Base-by-base conservation (phyloP, 495 filamentous ascomycete species). In the Achaetomiella virescens region DNA sequence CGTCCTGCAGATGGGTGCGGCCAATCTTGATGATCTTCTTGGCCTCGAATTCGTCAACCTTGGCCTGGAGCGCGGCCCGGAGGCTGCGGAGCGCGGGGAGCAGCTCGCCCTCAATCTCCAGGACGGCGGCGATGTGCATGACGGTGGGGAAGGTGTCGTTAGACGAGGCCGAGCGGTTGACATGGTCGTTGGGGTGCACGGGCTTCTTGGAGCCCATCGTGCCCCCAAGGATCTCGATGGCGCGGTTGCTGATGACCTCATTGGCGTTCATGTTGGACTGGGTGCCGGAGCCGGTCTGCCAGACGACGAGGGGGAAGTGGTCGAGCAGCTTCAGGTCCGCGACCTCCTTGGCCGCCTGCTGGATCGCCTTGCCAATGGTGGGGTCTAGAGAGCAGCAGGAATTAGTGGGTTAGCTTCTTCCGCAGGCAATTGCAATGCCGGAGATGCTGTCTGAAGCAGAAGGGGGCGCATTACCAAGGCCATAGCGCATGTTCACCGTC, bases 211-310 rank as follows among this genome's bases (percentile, higher is more conserved):
- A 82, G 52, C 93, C 93, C 86, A 91, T 96, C 60, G 78, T 82
- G 60, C 93, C 93, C 55, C 93, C 93, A 15, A 98, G 79, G 55
- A 98, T 93, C 78, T 98, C 95, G 72, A 98, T 98, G 40, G 93
- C 93, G 56, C 93, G 90, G 81, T 98, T 98, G 56, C 92, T 96
- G 75, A 98, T 98, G 71, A 98, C 93, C 76, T 98, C 93, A 75
- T 98, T 98, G 70, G 93, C 91, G 79, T 98, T 98, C 93, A 98
- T 98, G 83, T 98, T 98, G 69, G 91, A 96, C 77, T 98, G 93
- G 24, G 93, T 98, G 65, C 93, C 93, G 17, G 95, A 97, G 54
- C 93, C 93, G 36, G 93, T 98, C 75, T 98, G 93, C 93, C 93
- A 98, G 66, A 98, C 92, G 50, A 97, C 93, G 47, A 98, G 87